A percentile compares a stretch with the other conserved stretches of the same genome.
Conservation (phyloP, 805 yeast genomes). For the Saccharomycopsis synnaedendra region DNA sequence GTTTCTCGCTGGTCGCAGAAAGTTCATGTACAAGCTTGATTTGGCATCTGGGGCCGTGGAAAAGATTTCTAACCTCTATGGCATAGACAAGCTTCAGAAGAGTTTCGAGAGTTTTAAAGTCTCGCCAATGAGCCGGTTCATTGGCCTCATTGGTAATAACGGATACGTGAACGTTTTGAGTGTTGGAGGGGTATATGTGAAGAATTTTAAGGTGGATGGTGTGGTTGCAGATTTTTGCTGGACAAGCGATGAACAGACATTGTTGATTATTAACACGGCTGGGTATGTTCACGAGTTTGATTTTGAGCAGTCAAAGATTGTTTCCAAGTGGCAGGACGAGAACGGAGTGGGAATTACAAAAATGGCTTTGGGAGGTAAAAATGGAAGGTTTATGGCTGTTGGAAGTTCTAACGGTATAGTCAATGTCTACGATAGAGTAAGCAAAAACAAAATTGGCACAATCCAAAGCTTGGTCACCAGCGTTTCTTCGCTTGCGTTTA, state of each 20-base stretch:
- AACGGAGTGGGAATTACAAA: conserved; percentile 78
- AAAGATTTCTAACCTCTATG: conserved; percentile 81
- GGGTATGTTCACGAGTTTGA: conserved; percentile 91
- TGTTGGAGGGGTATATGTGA: conserved; percentile 80
- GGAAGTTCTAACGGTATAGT: conserved; percentile 89
- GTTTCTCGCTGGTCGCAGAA: conserved; percentile 83
- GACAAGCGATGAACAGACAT: conserved; percentile 30
- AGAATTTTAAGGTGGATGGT: conserved; percentile 69
- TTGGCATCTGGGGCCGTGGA: conserved; percentile 63
- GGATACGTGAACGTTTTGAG: conserved; percentile 87
- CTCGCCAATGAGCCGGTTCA: conserved; percentile 58
- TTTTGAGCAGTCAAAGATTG: conserved; percentile 35
- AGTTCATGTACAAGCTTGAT: conserved; percentile 90
- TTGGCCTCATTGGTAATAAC: conserved; percentile 71
- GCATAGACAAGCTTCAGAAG: conserved; percentile 76
- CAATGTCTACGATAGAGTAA: conserved; percentile 57
- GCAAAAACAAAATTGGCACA: conserved; percentile 45
- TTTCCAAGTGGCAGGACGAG: conserved; percentile 72
- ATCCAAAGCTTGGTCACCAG: conserved; percentile 77
- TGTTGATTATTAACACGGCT: conserved; percentile 54
- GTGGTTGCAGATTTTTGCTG: conserved; percentile 73
- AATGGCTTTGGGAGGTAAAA: conserved; percentile 58
- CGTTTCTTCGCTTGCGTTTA: conserved; percentile 61
- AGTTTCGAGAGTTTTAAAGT: conserved; percentile 80
- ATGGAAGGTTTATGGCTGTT: conserved; percentile 74